Evolutionary conservation across 23 red algal genomes (phyloP), one percentile per base, ranked within the genome.

Genomic region (Chondrus crispus): DNA sequence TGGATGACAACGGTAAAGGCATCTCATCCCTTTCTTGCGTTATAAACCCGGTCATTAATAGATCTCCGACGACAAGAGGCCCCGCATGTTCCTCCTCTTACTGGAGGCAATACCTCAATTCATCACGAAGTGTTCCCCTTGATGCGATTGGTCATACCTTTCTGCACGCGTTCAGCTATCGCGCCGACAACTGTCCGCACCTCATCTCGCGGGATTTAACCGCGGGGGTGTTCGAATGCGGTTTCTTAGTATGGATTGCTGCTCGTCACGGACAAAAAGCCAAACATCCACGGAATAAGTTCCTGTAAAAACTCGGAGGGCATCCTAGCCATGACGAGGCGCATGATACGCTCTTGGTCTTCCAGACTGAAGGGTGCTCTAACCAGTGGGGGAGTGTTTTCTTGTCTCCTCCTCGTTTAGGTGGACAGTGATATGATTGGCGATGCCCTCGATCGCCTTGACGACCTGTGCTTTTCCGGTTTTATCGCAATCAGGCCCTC

Each of bases 201-300:
- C 69, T 89, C 69, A 63, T 89, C 68, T 18, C 48, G 43, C 18
- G n/a, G n/a, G n/a, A n/a, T n/a, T n/a, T n/a, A n/a, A n/a, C n/a
- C n/a, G n/a, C n/a, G 85, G 66, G 38, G 85, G 50, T 16, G 85
- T 89, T 20, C 71, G 83, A 32, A 98, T 70, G 22, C 95, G 82
- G 84, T 95, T 94, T 24, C 74, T 73, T 73, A 98, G 87, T 93
- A 98, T 95, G 20, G 80, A 80, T 44, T 81, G 85, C 35, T 88
- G 93, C 55, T 98, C 96, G 16, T 89, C 53, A 8, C 86, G 35
- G 78, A 86, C 12, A 98, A 84, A 24, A 85, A 64, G 36, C 81
- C 78, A 72, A 98, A 82, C 74, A 98, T 85, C 93, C 93, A 98
- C n/a, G 96, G 96, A 39, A 98, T 84, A 81, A 98, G 64, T 33